Evolutionary conservation across 495 filamentous ascomycete genomes (phyloP).

Genomic region (Neurospora discreta): DNA sequence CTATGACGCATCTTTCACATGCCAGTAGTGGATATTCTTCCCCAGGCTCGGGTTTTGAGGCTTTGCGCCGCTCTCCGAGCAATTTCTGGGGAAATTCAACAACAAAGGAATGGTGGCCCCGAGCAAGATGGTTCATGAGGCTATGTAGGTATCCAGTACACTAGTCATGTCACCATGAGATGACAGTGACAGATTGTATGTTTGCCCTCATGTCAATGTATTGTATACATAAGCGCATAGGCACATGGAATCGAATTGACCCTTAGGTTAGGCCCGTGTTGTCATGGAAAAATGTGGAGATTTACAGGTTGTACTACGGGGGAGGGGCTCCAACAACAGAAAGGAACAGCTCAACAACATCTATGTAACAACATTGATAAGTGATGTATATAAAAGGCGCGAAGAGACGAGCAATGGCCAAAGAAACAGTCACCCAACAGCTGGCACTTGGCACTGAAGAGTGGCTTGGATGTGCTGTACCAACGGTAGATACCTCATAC

Average conservation of each 20-base stretch:
- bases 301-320: not conserved
- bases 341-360: not conserved
- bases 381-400: too few species aligned
- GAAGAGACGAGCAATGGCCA: not conserved
- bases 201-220: not conserved
- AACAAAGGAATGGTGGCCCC: not conserved
- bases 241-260: not conserved
- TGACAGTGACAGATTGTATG: not conserved
- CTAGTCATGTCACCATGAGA: not conserved
- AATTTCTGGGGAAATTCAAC: not conserved
- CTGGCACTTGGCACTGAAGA: not conserved
- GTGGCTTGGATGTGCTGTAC: not conserved
- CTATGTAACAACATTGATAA: not conserved
- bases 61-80: not conserved
- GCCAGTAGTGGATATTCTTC: not conserved
- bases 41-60: not conserved
- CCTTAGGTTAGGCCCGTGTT: not conserved
- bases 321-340: not conserved
- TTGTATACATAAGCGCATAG: not conserved
- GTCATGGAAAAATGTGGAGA: not conserved
- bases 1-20: constrained; percentile 16
- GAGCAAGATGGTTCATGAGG: not conserved
- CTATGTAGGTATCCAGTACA: not conserved
- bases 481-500: not conserved
- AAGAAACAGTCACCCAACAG: not conserved